A percentile compares a stretch with the other conserved stretches of the same genome.
These are phyloP conservation scores for Debaryomycetaceae sp. DNA, from an alignment of 1,139 yeast genomes.

Conservation along the genomic window DNA sequence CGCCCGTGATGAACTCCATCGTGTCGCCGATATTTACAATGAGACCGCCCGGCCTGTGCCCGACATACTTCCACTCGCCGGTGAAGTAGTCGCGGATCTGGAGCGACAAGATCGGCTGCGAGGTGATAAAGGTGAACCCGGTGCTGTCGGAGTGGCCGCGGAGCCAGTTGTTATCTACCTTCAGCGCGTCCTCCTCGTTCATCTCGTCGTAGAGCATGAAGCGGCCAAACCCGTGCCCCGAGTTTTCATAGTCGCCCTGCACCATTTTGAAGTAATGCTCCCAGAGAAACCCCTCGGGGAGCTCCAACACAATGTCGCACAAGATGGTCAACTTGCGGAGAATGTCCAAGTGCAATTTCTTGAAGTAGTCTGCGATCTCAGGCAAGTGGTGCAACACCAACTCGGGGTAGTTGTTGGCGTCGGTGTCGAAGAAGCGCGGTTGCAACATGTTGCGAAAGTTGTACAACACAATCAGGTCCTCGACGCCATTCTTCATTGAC, in stretches of 20 bases:
- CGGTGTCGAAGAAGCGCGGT: constrained; percentile 17
- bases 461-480: constrained; percentile 25
- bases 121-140: constrained; percentile 24
- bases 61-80: constrained; percentile 26
- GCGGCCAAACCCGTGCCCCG: constrained; percentile 31
- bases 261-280: constrained; percentile 26
- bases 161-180: constrained; percentile 17
- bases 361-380: constrained; percentile 25
- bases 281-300: constrained; percentile 30
- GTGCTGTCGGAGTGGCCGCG: constrained; percentile 29
- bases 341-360: constrained; percentile 19
- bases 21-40: constrained; percentile 28
- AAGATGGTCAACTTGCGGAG: constrained; percentile 22
- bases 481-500: constrained; percentile 29
- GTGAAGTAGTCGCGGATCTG: constrained; percentile 23
- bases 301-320: constrained; percentile 27
- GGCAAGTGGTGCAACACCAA: constrained; percentile 22
- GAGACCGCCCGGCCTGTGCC: constrained; percentile 22
- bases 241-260: constrained; percentile 17
- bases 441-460: constrained; percentile 24
- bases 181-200: constrained; percentile 20
- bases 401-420: constrained; percentile 22
- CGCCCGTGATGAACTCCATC: constrained; percentile 26
- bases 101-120: constrained; percentile 27
- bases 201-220: constrained; percentile 29